These are phyloP conservation scores for Astrothelium macrocarpum DNA, from an alignment of 495 filamentous ascomycete species.

Conservation along the genomic window DNA sequence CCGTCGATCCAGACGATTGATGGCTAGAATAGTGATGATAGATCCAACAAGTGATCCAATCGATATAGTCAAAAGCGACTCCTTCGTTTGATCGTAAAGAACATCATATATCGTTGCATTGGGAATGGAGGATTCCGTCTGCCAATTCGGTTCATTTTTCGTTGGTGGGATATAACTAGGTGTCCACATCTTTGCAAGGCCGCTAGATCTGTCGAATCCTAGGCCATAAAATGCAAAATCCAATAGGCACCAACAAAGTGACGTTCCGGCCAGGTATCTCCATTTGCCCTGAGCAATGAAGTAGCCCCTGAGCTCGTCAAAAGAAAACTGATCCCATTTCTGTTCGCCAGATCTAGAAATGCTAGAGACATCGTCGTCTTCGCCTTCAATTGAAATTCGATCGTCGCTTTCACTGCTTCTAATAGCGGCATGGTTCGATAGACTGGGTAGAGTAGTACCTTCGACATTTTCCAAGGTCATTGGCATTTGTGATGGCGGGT, in stretches of 20 bases:
- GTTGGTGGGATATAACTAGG: slow-evolving; percentile 28
- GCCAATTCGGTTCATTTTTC: slow-evolving; percentile 12
- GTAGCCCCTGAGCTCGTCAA: slow-evolving; percentile 39
- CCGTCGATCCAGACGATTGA: slow-evolving; percentile 40
- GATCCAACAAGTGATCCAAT: slow-evolving; percentile 41
- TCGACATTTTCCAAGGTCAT: too few relatives aligned
- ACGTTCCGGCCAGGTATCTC: slow-evolving; percentile 42
- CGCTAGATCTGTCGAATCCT: slow-evolving; percentile 36
- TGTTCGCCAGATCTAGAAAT: slow-evolving; percentile 30
- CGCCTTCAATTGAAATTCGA: neutral
- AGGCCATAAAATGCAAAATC: slow-evolving; percentile 52
- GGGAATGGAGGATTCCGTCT: slow-evolving; percentile 4
- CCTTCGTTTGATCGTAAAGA: slow-evolving; percentile 28
- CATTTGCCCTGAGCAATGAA: slow-evolving; percentile 45
- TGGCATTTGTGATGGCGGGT: too few relatives aligned
- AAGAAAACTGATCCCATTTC: slow-evolving; percentile 39
- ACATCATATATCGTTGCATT: slow-evolving; percentile 20
- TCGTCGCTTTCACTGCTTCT: neutral
- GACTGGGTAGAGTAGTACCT: neutral
- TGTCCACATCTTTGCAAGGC: slow-evolving; percentile 28
- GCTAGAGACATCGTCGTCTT: neutral
- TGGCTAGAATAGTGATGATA: slow-evolving; percentile 36
- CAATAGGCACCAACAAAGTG: slow-evolving; percentile 42
- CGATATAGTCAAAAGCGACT: slow-evolving; percentile 29
- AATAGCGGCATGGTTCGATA: neutral